Base-by-base conservation (phyloP, 768 basidiomycete species). In the Hygrophoropsis aurantiaca region DNA sequence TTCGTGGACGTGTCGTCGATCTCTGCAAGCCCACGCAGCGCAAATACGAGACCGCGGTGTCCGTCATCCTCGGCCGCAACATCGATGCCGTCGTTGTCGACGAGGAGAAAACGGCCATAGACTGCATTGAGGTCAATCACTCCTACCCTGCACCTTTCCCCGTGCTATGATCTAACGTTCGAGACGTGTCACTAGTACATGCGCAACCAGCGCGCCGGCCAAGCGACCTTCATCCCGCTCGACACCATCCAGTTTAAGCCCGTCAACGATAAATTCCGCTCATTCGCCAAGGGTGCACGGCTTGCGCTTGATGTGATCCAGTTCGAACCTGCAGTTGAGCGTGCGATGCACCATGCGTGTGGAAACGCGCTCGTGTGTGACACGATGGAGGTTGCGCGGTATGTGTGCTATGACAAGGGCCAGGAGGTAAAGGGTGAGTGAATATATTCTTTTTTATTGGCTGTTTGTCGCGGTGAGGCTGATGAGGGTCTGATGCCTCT, bases 191-290 rank as follows among this genome's bases (percentile, higher is more conserved):
- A n/a, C n/a, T 56, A 94, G 87, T 97, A 97, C 65, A 82, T 99
- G 81, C 87, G 93, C 51, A 94, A 87, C 50, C 93, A 97, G 67
- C 87, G 94, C 27, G 84, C 89, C 0, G 97, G 95, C 1, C 91
- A 94, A 68, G 95, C 95, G 11, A 99, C 97, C 0, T 98, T 98
- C 72, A 88, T 99, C 38, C 97, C 97, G 0, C 84, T 99, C n/a
- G 95, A 98, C 64, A 94, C 93, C 8, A 95, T 98, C 55, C 90
- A 93, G 60, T 87, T 87, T 26, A 97, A 95, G 64, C 85, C 93
- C 2, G 77, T 93, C 53, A 93, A 94, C 54, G 97, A 98, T 70
- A 94, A 93, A 64, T 93, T 90, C 69, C 85, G 97, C 19, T 85
- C 87, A 5, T 91, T 94, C 59, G 90, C 87, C 2, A 90, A 92